A percentile compares a stretch with the other conserved stretches of the same genome.
These are phyloP conservation scores for Sclerotinia subarctica DNA, from an alignment of 2,329 filamentous ascomycete species.

Conservation along the genomic window DNA sequence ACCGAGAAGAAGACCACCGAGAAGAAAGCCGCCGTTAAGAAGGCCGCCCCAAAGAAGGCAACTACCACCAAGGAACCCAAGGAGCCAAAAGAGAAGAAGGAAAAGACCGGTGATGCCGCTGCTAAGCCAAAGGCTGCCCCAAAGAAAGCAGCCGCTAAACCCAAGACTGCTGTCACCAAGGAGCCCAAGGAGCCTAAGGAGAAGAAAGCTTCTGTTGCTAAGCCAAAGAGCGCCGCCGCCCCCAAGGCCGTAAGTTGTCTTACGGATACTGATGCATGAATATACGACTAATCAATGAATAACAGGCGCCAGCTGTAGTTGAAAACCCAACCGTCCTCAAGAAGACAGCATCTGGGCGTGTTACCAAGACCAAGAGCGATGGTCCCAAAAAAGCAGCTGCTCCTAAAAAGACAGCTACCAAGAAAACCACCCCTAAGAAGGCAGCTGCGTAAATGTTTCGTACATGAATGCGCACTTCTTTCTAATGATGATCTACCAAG, in stretches of 20 bases:
- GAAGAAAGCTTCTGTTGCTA: conserved; percentile 27
- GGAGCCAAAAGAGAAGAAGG: background rate
- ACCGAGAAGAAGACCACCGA: conserved; percentile 42
- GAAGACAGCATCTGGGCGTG: conserved; percentile 71
- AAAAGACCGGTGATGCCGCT: conserved; percentile 20
- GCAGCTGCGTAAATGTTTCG: conserved; percentile 9
- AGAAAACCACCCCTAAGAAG: conserved; percentile 37
- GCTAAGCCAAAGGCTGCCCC: conserved; percentile 38
- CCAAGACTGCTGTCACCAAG: conserved; percentile 32
- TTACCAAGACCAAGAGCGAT: conserved; percentile 57
- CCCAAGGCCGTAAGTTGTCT: conserved; percentile 35
- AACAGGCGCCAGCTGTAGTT: conserved; percentile 60
- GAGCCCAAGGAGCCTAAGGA: conserved; percentile 24
- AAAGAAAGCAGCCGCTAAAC: conserved; percentile 44
- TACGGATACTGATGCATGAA: too few species aligned
- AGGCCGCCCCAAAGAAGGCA: conserved; percentile 48
- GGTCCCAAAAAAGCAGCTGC: conserved; percentile 46
- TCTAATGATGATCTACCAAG: background rate
- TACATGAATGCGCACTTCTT: background rate
- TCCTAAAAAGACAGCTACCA: conserved; percentile 32
- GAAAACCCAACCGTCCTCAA: conserved; percentile 60
- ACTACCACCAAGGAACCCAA: conserved; percentile 27
- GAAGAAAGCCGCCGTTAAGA: conserved; percentile 39
- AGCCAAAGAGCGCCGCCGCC: conserved; percentile 35
- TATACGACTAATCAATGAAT: conserved; percentile 26